These are phyloP conservation scores for Pseudogymnoascus sp. DNA, from an alignment of 2,329 filamentous ascomycete species.

Conservation along the genomic window DNA sequence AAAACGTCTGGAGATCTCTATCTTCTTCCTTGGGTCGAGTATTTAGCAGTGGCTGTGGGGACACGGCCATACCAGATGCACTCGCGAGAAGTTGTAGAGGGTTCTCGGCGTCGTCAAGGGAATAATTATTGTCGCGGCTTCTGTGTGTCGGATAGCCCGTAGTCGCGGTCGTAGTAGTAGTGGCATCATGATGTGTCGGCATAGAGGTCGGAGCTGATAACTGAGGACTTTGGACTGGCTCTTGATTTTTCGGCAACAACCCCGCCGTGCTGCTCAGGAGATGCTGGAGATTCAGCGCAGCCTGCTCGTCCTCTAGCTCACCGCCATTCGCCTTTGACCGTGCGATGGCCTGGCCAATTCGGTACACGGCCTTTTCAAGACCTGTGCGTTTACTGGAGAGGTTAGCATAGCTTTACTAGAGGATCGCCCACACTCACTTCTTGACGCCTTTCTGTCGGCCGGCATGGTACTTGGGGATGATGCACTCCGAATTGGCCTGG, in stretches of 20 bases:
- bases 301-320: conserved; percentile 34
- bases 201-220: background rate
- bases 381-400: conserved; percentile 58
- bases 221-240: conserved; percentile 16
- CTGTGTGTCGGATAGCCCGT: background rate
- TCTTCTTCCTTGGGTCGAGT: conserved; percentile 28
- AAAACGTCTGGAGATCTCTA: conserved; percentile 53
- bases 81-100: conserved; percentile 64
- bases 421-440: conserved; percentile 44
- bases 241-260: conserved; percentile 26
- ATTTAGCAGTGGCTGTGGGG: conserved; percentile 9
- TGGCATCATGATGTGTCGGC: background rate
- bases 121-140: conserved; percentile 43
- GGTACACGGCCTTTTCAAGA: conserved; percentile 64
- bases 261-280: conserved; percentile 41
- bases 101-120: conserved; percentile 66
- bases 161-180: background rate
- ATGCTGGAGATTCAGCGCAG: conserved; percentile 37
- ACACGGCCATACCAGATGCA: conserved; percentile 51
- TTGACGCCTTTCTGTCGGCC: conserved; percentile 69
- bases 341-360: conserved; percentile 63
- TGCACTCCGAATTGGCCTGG: conserved; percentile 50
- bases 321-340: conserved; percentile 36
- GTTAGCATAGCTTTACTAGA: conserved; percentile 9
- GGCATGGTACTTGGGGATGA: conserved; percentile 64